Base-by-base conservation (phyloP, 495 filamentous ascomycete genomes). In the Xylaria bambusicola region DNA sequence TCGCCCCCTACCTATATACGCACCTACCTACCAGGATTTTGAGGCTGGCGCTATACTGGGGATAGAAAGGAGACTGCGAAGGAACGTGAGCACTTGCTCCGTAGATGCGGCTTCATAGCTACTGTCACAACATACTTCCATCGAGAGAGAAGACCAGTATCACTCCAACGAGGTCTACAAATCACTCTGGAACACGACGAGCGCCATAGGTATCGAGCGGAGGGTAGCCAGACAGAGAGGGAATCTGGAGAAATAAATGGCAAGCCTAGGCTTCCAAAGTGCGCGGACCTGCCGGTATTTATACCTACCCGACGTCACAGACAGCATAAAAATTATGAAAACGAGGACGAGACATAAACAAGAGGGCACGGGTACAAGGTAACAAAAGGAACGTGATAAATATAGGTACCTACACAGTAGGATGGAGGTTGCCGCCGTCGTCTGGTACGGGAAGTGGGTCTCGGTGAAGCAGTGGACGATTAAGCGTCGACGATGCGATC, bases 401-500 rank as follows among this genome's bases (percentile, higher is more conserved):
- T 45, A 42, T 58, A 51, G 46, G n/a, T 40, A n/a, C n/a, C n/a
- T n/a, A n/a, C n/a, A n/a, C n/a, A n/a, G n/a, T n/a, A n/a, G n/a
- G n/a, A n/a, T 49, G 45, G 24, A 33, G 21, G n/a, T 18, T 29
- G n/a, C 18, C 31, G 52, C 52, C 36, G 42, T 44, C 17, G 21
- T 44, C n/a, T 46, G 48, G 21, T 31, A 53, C 36, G 10, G 15
- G 27, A 60, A 45, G 57, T 59, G 38, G 57, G 49, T 60, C 49
- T 60, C 57, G 57, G 57, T 60, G 38, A 60, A 47, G 49, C 20
- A 29, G 23, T 60, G 57, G 57, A 52, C 20, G 48, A 52, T 44
- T 52, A 52, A 24, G 27, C 27, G 20, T 60, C 31, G 48, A 52
- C 42, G 18, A 51, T 44, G 24, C 8, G 36, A 54, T 54, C 26